A percentile compares a stretch with the other conserved stretches of the same genome.
Conservation (phyloP, 257 asterid genomes). For the Handroanthus guayacan region DNA sequence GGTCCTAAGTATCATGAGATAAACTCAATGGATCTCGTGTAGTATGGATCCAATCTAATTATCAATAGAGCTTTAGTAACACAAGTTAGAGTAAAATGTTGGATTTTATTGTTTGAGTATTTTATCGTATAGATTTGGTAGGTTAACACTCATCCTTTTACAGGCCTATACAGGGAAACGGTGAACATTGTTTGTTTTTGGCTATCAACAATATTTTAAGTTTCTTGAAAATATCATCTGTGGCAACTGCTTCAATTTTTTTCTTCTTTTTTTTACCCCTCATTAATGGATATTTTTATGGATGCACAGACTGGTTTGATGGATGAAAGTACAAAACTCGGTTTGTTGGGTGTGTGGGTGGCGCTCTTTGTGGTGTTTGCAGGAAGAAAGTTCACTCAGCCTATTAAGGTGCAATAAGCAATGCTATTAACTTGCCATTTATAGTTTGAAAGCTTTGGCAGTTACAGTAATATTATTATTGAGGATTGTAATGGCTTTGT, state of each 20-base stretch:
- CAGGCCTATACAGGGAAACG: too few relatives aligned
- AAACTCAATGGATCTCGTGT: too few relatives aligned
- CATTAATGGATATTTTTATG: not conserved
- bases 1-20: too few relatives aligned
- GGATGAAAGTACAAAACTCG: constrained; percentile 76
- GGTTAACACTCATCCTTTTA: too few relatives aligned
- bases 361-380: constrained; percentile 81
- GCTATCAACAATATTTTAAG: not conserved
- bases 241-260: not conserved
- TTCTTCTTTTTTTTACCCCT: too few relatives aligned
- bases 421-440: not conserved
- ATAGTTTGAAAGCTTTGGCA: too few relatives aligned
- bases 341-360: constrained; percentile 80
- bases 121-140: too few relatives aligned
- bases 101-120: too few relatives aligned
- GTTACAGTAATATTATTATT: too few relatives aligned
- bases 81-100: too few relatives aligned
- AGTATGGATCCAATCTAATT: too few relatives aligned
- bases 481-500: not conserved
- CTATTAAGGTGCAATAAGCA: constrained; percentile 65
- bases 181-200: not conserved
- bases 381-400: constrained; percentile 92
- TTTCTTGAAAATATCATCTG: not conserved
- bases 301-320: constrained; percentile 71
- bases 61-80: too few relatives aligned